phyloP scores from a whole-genome alignment of 2,329 filamentous ascomycete species.

The Fusarium sp. region DNA sequence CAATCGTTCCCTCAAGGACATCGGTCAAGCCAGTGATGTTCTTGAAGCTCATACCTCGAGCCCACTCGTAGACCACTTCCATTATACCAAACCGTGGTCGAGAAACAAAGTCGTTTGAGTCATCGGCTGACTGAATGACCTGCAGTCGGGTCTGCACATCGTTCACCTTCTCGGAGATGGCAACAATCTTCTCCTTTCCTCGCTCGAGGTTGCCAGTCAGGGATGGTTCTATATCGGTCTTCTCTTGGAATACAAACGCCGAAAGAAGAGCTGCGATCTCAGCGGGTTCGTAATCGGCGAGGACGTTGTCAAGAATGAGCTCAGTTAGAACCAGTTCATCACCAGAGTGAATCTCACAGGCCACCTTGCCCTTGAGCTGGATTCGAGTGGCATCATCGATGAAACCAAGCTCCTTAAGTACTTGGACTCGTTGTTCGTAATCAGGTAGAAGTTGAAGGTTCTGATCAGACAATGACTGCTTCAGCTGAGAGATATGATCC shows the following conservation, averaged over 20 bases:
- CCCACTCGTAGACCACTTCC: conserved; percentile 99
- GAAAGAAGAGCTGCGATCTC: conserved; percentile 96
- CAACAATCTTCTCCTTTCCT: conserved; percentile 85
- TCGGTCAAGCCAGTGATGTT: conserved; percentile 96
- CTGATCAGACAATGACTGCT: conserved; percentile 91
- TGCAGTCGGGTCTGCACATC: conserved; percentile 88
- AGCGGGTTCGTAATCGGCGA: conserved; percentile 93
- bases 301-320: conserved; percentile 93
- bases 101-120: conserved; percentile 90
- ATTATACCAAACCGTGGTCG: conserved; percentile 90
- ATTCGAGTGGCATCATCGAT: conserved; percentile 88
- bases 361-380: conserved; percentile 96
- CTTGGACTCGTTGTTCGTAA: conserved; percentile 92
- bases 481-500: conserved; percentile 87
- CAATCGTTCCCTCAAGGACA: conserved; percentile 96
- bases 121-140: conserved; percentile 88
- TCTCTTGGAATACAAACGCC: conserved; percentile 97
- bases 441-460: conserved; percentile 95
- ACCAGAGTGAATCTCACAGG: conserved; percentile 96
- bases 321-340: conserved; percentile 97
- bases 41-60: conserved; percentile 96
- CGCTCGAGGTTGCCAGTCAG: conserved; percentile 83
- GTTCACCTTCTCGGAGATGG: conserved; percentile 92
- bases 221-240: conserved; percentile 82
- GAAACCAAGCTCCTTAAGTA: conserved; percentile 90